phyloP scores from a whole-genome alignment of 2,329 filamentous ascomycete genomes.

The Fusarium lateritium region DNA sequence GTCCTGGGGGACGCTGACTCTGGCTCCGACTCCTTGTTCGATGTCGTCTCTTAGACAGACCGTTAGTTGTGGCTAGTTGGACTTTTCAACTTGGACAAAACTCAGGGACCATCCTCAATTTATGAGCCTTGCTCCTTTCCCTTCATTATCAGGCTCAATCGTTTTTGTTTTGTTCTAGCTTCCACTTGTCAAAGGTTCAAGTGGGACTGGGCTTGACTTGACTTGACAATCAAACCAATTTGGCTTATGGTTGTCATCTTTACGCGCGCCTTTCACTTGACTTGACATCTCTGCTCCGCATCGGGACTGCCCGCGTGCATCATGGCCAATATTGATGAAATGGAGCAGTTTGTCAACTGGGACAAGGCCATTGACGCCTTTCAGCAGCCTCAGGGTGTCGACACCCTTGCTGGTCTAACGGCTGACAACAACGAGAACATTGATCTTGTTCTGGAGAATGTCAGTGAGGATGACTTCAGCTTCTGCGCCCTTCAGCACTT shows the following conservation, averaged over 20 bases:
- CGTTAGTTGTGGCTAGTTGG: constrained; percentile 24
- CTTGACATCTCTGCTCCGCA: constrained; percentile 34
- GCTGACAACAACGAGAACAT: constrained; percentile 58
- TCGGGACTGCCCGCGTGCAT: constrained; percentile 33
- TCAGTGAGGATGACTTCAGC: constrained; percentile 72
- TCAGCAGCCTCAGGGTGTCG: constrained; percentile 52
- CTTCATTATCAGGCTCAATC: constrained; percentile 27
- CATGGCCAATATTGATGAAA: constrained; percentile 63
- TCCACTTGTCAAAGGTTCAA: constrained; percentile 26
- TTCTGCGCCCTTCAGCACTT: constrained; percentile 73
- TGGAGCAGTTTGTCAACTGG: constrained; percentile 77
- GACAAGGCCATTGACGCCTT: constrained; percentile 63
- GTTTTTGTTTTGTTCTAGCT: constrained; percentile 15
- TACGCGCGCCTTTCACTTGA: constrained; percentile 45
- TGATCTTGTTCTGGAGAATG: constrained; percentile 68
- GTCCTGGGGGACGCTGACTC: constrained; percentile 37
- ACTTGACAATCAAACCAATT: constrained; percentile 16
- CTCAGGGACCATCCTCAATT: constrained; percentile 36
- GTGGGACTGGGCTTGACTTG: constrained; percentile 23
- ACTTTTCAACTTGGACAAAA: constrained; percentile 47
- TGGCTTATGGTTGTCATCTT: constrained; percentile 35
- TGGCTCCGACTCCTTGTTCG: constrained; percentile 28
- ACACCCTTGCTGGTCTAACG: constrained; percentile 55
- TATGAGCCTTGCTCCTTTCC: constrained; percentile 22
- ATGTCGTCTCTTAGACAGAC: constrained; percentile 27